Percentiles rank a stretch among this genome's conserved stretches.
phyloP scores from a whole-genome alignment of 2,329 filamentous ascomycete genomes.

The Pseudopithomyces maydicus region DNA sequence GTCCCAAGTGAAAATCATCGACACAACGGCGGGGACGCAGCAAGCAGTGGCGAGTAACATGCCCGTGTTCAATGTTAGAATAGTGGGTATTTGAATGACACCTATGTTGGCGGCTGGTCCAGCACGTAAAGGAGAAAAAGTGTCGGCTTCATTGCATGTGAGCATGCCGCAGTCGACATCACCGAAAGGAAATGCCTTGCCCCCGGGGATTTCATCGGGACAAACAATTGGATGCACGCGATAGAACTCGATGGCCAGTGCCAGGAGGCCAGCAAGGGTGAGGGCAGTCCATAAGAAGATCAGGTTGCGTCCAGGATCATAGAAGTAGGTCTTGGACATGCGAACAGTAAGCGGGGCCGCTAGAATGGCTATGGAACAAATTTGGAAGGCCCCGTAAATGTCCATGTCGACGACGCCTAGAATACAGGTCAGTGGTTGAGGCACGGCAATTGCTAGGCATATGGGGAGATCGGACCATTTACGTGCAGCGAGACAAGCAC shows the following conservation, averaged over 20 bases:
- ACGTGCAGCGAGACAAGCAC: constrained; percentile 64
- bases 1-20: constrained; percentile 65
- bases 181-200: constrained; percentile 53
- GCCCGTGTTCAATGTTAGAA: constrained; percentile 62
- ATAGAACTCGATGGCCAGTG: constrained; percentile 69
- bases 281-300: constrained; percentile 71
- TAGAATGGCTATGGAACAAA: constrained; percentile 69
- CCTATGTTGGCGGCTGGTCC: constrained; percentile 66
- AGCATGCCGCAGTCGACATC: constrained; percentile 52
- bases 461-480: constrained; percentile 53
- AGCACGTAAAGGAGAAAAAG: constrained; percentile 60
- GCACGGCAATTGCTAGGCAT: constrained; percentile 6
- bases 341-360: constrained; percentile 67
- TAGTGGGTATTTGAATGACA: constrained; percentile 62
- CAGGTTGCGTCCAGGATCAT: constrained; percentile 65
- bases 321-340: constrained; percentile 67
- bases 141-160: constrained; percentile 48
- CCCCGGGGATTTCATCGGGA: constrained; percentile 22
- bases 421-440: constrained; percentile 12
- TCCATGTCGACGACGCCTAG: constrained; percentile 70
- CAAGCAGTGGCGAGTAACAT: constrained; percentile 68
- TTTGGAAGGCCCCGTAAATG: constrained; percentile 69
- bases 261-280: constrained; percentile 64
- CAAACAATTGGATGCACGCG: constrained; percentile 56
- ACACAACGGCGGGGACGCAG: constrained; percentile 68